Evolutionary conservation across 768 basidiomycete species (phyloP), one percentile per base, ranked within the genome.

Genomic region (Auriscalpium orientale): DNA sequence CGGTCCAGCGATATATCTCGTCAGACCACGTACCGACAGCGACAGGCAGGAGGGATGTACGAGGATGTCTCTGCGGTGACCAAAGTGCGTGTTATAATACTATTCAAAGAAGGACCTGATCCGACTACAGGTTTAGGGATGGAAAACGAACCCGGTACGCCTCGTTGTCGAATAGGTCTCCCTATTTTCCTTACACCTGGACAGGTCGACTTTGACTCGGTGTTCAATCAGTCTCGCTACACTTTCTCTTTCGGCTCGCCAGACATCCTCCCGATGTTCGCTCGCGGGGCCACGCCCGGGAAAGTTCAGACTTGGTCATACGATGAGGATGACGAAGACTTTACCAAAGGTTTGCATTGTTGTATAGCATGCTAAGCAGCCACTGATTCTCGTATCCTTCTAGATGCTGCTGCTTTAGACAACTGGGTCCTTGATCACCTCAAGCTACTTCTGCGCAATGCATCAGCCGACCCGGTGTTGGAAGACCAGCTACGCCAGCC

Each of bases 11-110:
- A 34, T n/a, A n/a, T n/a, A 43, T 21, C 13, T 20, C 10, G 18
- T 28, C 22, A 28, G 28, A 28, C 28, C 12, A n/a, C 18, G 10
- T 43, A 38, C 49, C 13, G 1, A 49, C 11, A 12, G 16, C 37
- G 10, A 0, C 11, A 6, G 45, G 8, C 53, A 85, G 82, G 82
- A 35, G 91, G 91, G 3, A 92, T 93, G 89, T 91, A 92, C 65
- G 91, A 93, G 68, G 89, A 93, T 60, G 90, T 90, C 4, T 89
- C 87, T 0, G 90, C 91, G 15, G 90, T 91, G 34, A 91, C 87
- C 20, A 89, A 90, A 77, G 90, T 79, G 8, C 9, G 56, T 18
- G 28, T 58, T 59, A 13, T 46, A 33, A 48, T 28, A 46, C 49
- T 47, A 21, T 20, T 12, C 28, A 1, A 28, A 28, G 28, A 7